These are phyloP conservation scores for Cordyceps farinosa DNA, from an alignment of 2,329 filamentous ascomycete genomes.

Conservation along the genomic window DNA sequence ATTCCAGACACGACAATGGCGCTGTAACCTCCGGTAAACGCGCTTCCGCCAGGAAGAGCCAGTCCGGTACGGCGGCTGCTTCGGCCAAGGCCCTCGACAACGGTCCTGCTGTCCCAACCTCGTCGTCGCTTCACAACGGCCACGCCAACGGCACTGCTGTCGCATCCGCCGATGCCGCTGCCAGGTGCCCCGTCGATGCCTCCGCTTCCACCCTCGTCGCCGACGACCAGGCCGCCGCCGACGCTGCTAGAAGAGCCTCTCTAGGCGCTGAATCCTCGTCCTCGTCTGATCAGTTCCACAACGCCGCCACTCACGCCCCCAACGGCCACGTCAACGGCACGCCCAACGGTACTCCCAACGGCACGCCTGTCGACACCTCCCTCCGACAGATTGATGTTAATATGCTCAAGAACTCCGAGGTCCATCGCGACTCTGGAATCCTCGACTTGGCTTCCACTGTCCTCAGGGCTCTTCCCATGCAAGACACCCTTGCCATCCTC, in stretches of 20 bases:
- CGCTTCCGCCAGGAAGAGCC: conserved; percentile 42
- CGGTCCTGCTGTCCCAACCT: conserved; percentile 24
- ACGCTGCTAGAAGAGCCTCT: conserved; percentile 7
- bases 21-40: conserved; percentile 59
- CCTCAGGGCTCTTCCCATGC: conserved; percentile 81
- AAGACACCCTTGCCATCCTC: conserved; percentile 93
- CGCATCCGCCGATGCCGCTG: not conserved
- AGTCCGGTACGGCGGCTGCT: conserved; percentile 35
- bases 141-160: conserved; percentile 11
- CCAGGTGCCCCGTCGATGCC: not conserved
- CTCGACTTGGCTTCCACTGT: conserved; percentile 80
- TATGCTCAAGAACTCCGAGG: conserved; percentile 61
- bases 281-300: conserved; percentile 35
- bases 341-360: conserved; percentile 42
- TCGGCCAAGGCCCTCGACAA: conserved; percentile 32
- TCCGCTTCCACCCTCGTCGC: not conserved
- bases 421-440: conserved; percentile 68
- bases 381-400: conserved; percentile 69
- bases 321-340: conserved; percentile 33
- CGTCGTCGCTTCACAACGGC: conserved; percentile 20
- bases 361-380: conserved; percentile 40
- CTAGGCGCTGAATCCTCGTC: conserved; percentile 24
- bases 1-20: conserved; percentile 81
- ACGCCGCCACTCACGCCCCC: conserved; percentile 22
- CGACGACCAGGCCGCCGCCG: conserved; percentile 6